These are phyloP conservation scores for Xylaria bambusicola DNA, from an alignment of 495 filamentous ascomycete genomes.

Conservation along the genomic window DNA sequence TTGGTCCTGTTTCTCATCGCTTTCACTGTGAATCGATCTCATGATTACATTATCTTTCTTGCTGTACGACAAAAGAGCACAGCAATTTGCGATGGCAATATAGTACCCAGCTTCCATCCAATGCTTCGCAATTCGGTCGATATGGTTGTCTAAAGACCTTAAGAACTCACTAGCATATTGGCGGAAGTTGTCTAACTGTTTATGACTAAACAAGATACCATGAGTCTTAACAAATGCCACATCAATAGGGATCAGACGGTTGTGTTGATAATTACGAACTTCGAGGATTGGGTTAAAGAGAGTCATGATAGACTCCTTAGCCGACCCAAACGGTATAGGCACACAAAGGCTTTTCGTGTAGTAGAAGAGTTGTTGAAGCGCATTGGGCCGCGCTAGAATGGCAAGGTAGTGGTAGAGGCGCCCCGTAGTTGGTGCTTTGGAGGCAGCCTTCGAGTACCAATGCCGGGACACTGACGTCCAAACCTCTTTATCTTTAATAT, in stretches of 20 bases:
- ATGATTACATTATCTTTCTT: conserved; percentile 40
- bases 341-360: conserved; percentile 52
- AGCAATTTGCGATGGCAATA: conserved; percentile 50
- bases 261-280: conserved; percentile 29
- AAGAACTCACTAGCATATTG: conserved; percentile 52
- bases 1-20: conserved; percentile 20
- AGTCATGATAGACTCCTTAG: conserved; percentile 69
- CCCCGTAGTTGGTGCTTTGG: conserved; percentile 66
- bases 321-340: conserved; percentile 57
- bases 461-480: conserved; percentile 72
- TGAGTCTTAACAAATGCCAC: conserved; percentile 65
- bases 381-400: conserved; percentile 69
- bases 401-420: conserved; percentile 79
- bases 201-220: conserved; percentile 65
- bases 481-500: conserved; percentile 64
- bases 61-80: conserved; percentile 44
- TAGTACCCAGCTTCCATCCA: conserved; percentile 74
- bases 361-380: conserved; percentile 68
- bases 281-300: conserved; percentile 68
- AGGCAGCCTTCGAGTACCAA: conserved; percentile 77
- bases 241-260: conserved; percentile 37
- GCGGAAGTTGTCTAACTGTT: conserved; percentile 51
- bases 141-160: conserved; percentile 58
- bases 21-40: conserved; percentile 29
- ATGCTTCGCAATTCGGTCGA: conserved; percentile 55